Conservation (phyloP, 306 rosid species). For the Rosa rugosa region DNA sequence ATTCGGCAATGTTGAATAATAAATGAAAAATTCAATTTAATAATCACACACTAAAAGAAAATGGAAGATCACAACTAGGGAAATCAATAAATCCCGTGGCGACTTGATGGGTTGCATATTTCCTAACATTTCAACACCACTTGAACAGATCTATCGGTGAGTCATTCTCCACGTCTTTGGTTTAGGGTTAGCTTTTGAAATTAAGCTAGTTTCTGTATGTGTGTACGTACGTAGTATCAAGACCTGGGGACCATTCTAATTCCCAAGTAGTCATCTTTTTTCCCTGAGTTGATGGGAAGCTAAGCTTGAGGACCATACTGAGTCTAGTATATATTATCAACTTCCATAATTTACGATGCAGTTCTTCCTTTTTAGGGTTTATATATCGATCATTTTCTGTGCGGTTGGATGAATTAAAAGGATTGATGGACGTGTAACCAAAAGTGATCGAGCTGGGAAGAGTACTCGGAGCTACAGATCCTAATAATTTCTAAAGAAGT, state of each 20-base stretch:
- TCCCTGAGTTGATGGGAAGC: not conserved
- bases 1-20: too few relatives aligned
- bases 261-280: not conserved
- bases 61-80: too few relatives aligned
- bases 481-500: too few relatives aligned
- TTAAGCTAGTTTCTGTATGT: not conserved
- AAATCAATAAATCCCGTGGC: too few relatives aligned
- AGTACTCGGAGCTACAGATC: not conserved
- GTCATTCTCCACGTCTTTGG: slow-evolving; percentile 9
- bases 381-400: not conserved
- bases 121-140: not conserved
- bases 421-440: not conserved
- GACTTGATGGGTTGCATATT: not conserved
- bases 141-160: not conserved
- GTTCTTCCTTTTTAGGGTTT: not conserved
- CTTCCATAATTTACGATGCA: not conserved
- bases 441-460: not conserved
- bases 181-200: not conserved
- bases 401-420: not conserved
- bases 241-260: not conserved
- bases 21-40: too few relatives aligned
- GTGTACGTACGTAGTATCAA: not conserved
- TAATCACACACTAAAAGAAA: too few relatives aligned
- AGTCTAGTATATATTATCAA: not conserved
- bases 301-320: not conserved